Evolutionary conservation across 2,329 filamentous ascomycete genomes (phyloP).

Genomic region (Alternaria triticina): DNA sequence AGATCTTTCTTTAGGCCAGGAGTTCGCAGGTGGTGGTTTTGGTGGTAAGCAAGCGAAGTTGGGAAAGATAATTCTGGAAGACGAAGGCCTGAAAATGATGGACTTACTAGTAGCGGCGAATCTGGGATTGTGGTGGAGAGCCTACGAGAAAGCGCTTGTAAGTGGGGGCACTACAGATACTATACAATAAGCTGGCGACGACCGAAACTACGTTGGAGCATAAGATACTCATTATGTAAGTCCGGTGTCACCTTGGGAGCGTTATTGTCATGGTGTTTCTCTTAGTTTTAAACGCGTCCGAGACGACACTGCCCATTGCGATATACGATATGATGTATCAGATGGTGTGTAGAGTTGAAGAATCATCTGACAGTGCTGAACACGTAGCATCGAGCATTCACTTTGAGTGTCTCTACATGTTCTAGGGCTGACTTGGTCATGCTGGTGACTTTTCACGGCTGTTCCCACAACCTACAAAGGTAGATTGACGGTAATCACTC

Average conservation of each 20-base stretch:
- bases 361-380: background rate
- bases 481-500: background rate
- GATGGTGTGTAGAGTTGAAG: background rate
- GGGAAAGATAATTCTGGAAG: constrained; percentile 87
- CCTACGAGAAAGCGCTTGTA: constrained; percentile 66
- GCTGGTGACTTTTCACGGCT: background rate
- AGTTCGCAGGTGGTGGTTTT: constrained; percentile 85
- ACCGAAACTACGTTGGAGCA: background rate
- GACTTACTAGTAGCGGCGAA: constrained; percentile 91
- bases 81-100: constrained; percentile 93
- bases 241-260: background rate
- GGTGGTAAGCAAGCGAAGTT: constrained; percentile 88
- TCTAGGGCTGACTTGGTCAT: background rate
- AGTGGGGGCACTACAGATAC: constrained; percentile 5
- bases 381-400: background rate
- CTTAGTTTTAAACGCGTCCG: background rate
- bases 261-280: background rate
- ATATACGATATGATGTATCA: background rate
- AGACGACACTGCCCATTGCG: background rate
- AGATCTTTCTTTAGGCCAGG: constrained; percentile 78
- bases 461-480: background rate
- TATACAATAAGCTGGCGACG: background rate
- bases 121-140: constrained; percentile 91
- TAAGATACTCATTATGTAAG: background rate
- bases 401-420: background rate